Evolutionary conservation across 805 yeast genomes (phyloP).

Genomic region (Ogataea trehaloabstinens): DNA sequence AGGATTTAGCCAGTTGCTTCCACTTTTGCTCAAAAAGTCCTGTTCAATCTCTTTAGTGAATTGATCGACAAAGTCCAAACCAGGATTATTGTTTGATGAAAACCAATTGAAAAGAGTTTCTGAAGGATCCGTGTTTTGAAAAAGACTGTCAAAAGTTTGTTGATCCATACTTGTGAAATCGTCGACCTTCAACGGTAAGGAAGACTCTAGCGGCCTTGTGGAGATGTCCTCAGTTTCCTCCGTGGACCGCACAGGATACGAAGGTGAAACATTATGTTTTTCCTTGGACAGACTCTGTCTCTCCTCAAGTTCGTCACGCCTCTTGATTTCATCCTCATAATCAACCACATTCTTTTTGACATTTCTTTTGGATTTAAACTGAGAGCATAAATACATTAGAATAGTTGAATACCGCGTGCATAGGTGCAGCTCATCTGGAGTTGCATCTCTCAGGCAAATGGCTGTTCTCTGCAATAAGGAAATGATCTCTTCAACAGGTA

Average conservation of each 20-base stretch:
- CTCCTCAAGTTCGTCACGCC: constrained; percentile 13
- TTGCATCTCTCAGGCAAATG: constrained; percentile 68
- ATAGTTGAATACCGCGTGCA: constrained; percentile 79
- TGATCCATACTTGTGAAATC: constrained; percentile 21
- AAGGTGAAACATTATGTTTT: too few species aligned
- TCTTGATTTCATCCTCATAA: constrained; percentile 23
- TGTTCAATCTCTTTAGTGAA: constrained; percentile 81
- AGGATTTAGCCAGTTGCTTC: constrained; percentile 7
- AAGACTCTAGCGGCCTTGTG: background rate
- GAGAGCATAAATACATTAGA: constrained; percentile 70
- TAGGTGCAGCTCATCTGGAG: constrained; percentile 86
- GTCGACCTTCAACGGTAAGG: constrained; percentile 3
- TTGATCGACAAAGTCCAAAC: constrained; percentile 65
- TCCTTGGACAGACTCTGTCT: constrained; percentile 1
- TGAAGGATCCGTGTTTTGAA: constrained; percentile 31
- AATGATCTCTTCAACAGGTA: constrained; percentile 69
- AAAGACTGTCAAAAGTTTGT: constrained; percentile 32
- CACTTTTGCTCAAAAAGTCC: constrained; percentile 43
- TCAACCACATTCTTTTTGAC: constrained; percentile 24
- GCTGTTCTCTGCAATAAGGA: constrained; percentile 70
- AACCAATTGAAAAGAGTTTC: constrained; percentile 50
- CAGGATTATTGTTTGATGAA: constrained; percentile 44
- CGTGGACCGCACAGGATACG: background rate
- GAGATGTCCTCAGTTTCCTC: background rate
- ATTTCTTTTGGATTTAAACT: constrained; percentile 51